Percentiles rank a stretch among this genome's conserved stretches.
phyloP scores from a whole-genome alignment of 768 basidiomycete genomes.

The Pholiota conissans region DNA sequence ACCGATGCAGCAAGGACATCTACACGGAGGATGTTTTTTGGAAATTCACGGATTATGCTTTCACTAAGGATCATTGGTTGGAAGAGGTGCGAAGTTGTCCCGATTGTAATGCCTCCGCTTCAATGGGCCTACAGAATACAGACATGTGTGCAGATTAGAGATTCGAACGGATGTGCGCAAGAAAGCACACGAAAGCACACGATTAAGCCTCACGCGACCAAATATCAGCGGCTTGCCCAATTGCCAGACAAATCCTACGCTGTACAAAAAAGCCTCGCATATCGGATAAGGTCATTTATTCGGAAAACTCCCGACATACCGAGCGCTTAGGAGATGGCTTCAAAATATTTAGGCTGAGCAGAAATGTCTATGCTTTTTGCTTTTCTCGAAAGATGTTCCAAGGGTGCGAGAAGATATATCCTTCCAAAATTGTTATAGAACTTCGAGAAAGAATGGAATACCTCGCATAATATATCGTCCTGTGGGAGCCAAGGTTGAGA shows the following conservation, averaged over 20 bases:
- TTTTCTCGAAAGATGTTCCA: background rate
- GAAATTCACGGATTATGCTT: conserved; percentile 1
- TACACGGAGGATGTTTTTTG: background rate
- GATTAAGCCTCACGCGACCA: background rate
- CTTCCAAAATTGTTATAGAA: background rate
- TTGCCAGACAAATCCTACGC: background rate
- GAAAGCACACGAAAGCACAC: background rate
- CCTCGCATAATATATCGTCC: background rate
- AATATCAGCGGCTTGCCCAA: background rate
- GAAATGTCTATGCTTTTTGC: background rate
- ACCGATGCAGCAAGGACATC: background rate
- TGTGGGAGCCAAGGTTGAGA: background rate
- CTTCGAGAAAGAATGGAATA: background rate
- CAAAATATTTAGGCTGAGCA: background rate
- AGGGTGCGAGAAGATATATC: background rate
- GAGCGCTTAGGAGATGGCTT: background rate
- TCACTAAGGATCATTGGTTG: conserved; percentile 5
- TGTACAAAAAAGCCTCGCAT: background rate
- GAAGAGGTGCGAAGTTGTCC: conserved; percentile 13
- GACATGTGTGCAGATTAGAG: background rate
- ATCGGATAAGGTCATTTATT: background rate
- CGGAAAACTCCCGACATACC: background rate
- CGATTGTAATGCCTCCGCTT: conserved; percentile 10
- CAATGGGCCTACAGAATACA: background rate
- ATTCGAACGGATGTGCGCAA: background rate